A percentile compares a stretch with the other conserved stretches of the same genome.
phyloP scores from a whole-genome alignment of 2,329 filamentous ascomycete species.

The Ascochyta pisi region DNA sequence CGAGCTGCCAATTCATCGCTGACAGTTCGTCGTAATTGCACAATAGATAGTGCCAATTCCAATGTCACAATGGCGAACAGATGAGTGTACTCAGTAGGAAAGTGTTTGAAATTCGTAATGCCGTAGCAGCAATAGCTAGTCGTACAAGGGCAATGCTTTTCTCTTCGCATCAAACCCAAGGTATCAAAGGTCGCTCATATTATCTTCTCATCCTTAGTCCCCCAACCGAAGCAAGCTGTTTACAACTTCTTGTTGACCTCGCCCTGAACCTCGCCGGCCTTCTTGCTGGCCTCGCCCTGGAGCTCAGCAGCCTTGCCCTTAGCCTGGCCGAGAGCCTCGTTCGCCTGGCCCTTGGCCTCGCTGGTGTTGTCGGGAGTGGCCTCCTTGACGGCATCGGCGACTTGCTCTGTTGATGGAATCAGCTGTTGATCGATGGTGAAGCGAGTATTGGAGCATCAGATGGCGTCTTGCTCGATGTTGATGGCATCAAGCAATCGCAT shows the following conservation, averaged over 20 bases:
- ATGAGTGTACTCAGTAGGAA: neutral
- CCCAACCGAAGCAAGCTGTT: neutral
- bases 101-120: conserved; percentile 19
- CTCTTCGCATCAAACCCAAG: conserved; percentile 2
- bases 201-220: neutral
- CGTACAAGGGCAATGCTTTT: conserved; percentile 11
- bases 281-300: conserved; percentile 51
- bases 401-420: conserved; percentile 55
- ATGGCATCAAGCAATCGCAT: conserved; percentile 3
- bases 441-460: conserved; percentile 6
- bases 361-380: conserved; percentile 34
- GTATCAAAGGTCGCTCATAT: conserved; percentile 11
- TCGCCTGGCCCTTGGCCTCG: conserved; percentile 48
- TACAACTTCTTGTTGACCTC: conserved; percentile 51
- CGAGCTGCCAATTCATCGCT: too few relatives aligned
- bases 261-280: conserved; percentile 49
- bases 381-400: conserved; percentile 52
- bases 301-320: conserved; percentile 51
- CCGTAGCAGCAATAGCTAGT: conserved; percentile 12
- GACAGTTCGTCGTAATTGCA: too few relatives aligned
- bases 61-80: neutral
- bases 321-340: conserved; percentile 41
- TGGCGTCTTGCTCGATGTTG: conserved; percentile 21
- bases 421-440: conserved; percentile 12
- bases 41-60: too few relatives aligned